Conservation (phyloP, 179 eudicot genomes). For the Beta macrorhiza region DNA sequence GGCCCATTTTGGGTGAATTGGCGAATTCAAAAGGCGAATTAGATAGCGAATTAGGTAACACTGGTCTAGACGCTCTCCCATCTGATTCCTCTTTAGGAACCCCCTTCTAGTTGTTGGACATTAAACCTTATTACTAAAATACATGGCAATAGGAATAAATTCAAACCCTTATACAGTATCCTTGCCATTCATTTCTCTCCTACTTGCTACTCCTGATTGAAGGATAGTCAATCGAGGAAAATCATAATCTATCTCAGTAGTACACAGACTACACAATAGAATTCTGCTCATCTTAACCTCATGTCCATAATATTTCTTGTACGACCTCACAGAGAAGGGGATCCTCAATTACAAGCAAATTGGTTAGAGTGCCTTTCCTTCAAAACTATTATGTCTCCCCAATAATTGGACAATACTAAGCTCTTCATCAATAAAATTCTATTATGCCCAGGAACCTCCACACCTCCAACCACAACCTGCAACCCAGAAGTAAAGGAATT, state of each 20-base stretch:
- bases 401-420: neutral
- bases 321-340: neutral
- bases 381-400: neutral
- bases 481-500: neutral
- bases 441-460: neutral
- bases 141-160: neutral
- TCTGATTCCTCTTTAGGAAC: neutral
- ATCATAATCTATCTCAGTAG: neutral
- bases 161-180: neutral
- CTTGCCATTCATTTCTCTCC: neutral
- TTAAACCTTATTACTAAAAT: neutral
- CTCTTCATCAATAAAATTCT: neutral
- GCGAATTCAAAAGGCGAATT: no score
- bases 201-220: neutral
- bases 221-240: neutral
- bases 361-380: no score
- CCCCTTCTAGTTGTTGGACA: neutral
- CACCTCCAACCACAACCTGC: neutral
- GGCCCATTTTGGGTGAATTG: no score
- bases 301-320: no score
- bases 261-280: neutral
- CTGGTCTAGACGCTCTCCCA: neutral
- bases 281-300: neutral
- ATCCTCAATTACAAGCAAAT: neutral
- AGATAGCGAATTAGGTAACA: no score